These are phyloP conservation scores for Lactifluus subvellereus DNA, from an alignment of 768 basidiomycete species.

Conservation along the genomic window DNA sequence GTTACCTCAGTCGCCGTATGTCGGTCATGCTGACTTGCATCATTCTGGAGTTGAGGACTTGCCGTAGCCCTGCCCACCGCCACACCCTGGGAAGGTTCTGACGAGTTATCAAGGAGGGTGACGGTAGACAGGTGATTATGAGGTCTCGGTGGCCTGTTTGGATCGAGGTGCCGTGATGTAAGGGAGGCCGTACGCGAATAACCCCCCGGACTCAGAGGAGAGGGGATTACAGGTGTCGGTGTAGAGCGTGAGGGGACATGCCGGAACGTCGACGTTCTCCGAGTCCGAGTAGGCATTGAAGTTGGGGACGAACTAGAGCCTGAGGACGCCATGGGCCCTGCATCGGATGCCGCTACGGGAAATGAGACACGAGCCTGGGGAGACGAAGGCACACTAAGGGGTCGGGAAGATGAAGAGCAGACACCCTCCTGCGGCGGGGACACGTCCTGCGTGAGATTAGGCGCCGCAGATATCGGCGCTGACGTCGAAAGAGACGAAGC, in stretches of 20 bases:
- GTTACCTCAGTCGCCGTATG: not conserved
- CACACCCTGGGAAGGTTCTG: constrained; percentile 10
- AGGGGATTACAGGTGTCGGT: constrained; percentile 30
- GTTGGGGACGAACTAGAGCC: constrained; percentile 1
- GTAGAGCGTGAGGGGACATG: constrained; percentile 38
- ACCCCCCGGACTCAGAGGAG: constrained; percentile 33
- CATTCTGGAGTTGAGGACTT: not conserved
- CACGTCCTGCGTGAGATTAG: not conserved
- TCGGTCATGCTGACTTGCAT: not conserved
- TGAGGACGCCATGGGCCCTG: not conserved
- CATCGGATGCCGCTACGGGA: not conserved
- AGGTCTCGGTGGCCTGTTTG: constrained; percentile 12
- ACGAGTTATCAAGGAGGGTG: constrained; percentile 14
- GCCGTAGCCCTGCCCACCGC: not conserved
- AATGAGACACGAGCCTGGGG: not conserved
- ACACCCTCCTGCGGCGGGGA: not conserved
- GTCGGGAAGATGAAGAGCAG: not conserved
- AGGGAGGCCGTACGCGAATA: constrained; percentile 23
- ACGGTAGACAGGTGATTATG: constrained; percentile 22
- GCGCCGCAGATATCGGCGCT: not conserved
- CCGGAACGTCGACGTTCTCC: constrained; percentile 49
- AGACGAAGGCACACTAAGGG: not conserved
- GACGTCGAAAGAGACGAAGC: not conserved
- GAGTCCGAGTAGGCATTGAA: constrained; percentile 29
- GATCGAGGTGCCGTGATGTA: constrained; percentile 23